Percentiles rank a stretch among this genome's conserved stretches.
Conservation (phyloP, 2,329 filamentous ascomycete genomes). For the Cercospora janseana region DNA sequence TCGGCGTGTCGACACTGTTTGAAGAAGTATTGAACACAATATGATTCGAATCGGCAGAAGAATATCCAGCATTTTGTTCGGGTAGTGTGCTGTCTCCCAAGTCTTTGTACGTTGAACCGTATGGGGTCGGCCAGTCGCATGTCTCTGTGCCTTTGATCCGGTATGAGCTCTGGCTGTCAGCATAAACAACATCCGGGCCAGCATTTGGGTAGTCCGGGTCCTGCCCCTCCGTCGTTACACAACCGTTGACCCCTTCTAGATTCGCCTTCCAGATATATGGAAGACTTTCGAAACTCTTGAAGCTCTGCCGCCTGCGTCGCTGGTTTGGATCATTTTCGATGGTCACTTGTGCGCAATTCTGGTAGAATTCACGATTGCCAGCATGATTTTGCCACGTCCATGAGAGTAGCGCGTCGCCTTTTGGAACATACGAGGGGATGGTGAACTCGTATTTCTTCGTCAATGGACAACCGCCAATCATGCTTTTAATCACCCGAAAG, state of each 20-base stretch:
- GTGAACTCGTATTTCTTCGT: constrained; percentile 61
- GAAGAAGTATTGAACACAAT: no score
- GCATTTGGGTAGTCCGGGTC: constrained; percentile 45
- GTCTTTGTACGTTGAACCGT: constrained; percentile 32
- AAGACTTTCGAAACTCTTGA: constrained; percentile 35
- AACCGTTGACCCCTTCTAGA: constrained; percentile 42
- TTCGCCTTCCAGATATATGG: constrained; percentile 49
- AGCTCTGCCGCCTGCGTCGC: constrained; percentile 22
- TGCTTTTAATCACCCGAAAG: constrained; percentile 67
- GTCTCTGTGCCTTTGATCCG: constrained; percentile 30
- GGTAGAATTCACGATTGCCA: constrained; percentile 82
- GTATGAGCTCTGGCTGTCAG: constrained; percentile 34
- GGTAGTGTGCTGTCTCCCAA: constrained; percentile 16
- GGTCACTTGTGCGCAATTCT: constrained; percentile 39
- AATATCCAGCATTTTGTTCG: background rate
- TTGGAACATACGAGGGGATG: constrained; percentile 62
- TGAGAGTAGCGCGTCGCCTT: constrained; percentile 62
- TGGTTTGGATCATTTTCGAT: constrained; percentile 45
- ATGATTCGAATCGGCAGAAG: background rate
- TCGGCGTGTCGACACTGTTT: background rate
- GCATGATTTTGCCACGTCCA: constrained; percentile 58
- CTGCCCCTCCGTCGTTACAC: constrained; percentile 39
- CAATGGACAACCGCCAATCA: constrained; percentile 57
- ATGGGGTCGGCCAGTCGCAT: constrained; percentile 35
- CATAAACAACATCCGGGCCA: constrained; percentile 43